Conservation (phyloP, 2,329 filamentous ascomycete species). For the Gnomoniopsis smithogilvyi region DNA sequence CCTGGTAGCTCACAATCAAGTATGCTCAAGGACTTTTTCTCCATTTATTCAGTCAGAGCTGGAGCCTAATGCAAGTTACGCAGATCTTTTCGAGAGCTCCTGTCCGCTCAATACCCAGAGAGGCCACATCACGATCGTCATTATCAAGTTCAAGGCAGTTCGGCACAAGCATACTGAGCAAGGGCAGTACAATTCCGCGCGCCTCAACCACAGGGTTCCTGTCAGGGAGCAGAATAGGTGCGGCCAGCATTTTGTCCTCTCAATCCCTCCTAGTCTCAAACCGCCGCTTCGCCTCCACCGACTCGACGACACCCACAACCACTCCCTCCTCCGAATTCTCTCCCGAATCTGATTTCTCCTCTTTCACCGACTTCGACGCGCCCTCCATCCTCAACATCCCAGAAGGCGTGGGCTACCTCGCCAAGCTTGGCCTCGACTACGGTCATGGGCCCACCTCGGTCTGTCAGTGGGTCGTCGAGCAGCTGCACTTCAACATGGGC, state of each 20-base stretch:
- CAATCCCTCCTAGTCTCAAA: conserved; percentile 18
- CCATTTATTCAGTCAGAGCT: background rate
- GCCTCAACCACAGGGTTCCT: conserved; percentile 2
- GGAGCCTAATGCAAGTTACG: background rate
- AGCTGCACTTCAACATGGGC: conserved; percentile 72
- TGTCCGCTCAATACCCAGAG: conserved; percentile 15
- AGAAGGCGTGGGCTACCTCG: conserved; percentile 78
- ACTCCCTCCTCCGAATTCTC: conserved; percentile 22
- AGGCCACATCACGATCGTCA: background rate
- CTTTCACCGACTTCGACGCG: conserved; percentile 30
- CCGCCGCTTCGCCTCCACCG: conserved; percentile 23
- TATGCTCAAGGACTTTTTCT: conserved; percentile 21
- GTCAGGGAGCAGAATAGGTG: conserved; percentile 20
- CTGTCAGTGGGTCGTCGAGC: conserved; percentile 76
- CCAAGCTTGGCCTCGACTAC: conserved; percentile 80
- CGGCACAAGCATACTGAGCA: conserved; percentile 26
- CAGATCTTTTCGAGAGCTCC: conserved; percentile 15
- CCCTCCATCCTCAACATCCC: conserved; percentile 57
- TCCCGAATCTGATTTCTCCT: conserved; percentile 28
- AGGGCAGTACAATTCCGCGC: conserved; percentile 4
- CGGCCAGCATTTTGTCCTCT: conserved; percentile 17
- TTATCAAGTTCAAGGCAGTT: conserved; percentile 24
- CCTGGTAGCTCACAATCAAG: conserved; percentile 36
- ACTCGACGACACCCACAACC: conserved; percentile 22
- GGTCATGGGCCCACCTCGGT: conserved; percentile 74